These are phyloP conservation scores for Plasmodium gonderi DNA, from an alignment of 169 alveolate genomes.

Conservation along the genomic window DNA sequence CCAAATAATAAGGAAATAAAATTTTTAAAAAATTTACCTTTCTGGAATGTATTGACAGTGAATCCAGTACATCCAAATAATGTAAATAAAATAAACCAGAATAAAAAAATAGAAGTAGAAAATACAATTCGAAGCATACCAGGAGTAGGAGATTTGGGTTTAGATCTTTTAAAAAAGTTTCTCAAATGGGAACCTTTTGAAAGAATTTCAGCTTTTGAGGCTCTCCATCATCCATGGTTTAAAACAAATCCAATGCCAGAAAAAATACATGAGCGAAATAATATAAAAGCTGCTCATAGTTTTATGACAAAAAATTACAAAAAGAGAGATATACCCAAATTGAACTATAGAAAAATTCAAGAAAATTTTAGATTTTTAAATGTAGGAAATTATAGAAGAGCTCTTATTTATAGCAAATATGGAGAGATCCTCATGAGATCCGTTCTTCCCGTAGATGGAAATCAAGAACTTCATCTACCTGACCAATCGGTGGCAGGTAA, in stretches of 20 bases:
- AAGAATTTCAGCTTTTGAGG: slow-evolving; percentile 81
- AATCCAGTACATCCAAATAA: slow-evolving; percentile 84
- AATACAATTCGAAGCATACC: slow-evolving; percentile 75
- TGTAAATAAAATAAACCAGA: slow-evolving; percentile 47
- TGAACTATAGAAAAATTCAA: background rate
- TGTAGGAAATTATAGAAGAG: slow-evolving; percentile 57
- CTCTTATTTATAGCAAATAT: slow-evolving; percentile 4
- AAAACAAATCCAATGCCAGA: slow-evolving; percentile 76
- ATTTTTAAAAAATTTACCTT: slow-evolving; percentile 78
- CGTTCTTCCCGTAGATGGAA: background rate
- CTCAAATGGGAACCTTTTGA: slow-evolving; percentile 80
- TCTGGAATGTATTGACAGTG: slow-evolving; percentile 74
- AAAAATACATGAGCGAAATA: slow-evolving; percentile 74
- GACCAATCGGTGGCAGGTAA: too few species aligned
- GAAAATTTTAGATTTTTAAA: slow-evolving; percentile 59
- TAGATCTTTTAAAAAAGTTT: slow-evolving; percentile 78
- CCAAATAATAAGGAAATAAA: slow-evolving; percentile 79
- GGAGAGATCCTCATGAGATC: background rate
- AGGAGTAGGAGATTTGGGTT: slow-evolving; percentile 83
- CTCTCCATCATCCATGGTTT: slow-evolving; percentile 85
- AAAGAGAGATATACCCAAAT: slow-evolving; percentile 74
- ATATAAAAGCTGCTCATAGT: slow-evolving; percentile 85
- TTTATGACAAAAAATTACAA: slow-evolving; percentile 85
- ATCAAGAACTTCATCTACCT: too few species aligned
- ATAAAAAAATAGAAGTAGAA: slow-evolving; percentile 79